phyloP scores from a whole-genome alignment of 1,284 basidiomycete species.

The Hemileia vastatrix region DNA sequence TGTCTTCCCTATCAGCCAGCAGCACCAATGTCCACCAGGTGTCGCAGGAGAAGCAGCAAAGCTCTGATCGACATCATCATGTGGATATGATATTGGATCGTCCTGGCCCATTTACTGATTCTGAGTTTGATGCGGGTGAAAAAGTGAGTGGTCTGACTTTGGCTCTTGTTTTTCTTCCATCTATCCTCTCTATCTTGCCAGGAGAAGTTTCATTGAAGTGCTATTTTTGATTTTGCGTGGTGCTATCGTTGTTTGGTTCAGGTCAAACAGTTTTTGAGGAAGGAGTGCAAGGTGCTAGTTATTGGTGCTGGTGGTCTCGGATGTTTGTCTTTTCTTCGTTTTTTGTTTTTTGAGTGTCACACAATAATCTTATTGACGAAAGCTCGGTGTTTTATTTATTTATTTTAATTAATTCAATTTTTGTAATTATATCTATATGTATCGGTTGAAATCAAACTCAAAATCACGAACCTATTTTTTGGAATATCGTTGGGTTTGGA shows the following conservation, averaged over 20 bases:
- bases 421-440: too few relatives aligned
- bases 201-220: neutral
- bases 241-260: constrained; percentile 39
- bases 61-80: constrained; percentile 30
- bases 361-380: constrained; percentile 56
- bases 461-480: too few relatives aligned
- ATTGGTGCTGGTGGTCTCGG: constrained; percentile 93
- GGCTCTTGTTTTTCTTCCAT: neutral
- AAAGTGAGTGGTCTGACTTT: constrained; percentile 50
- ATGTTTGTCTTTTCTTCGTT: constrained; percentile 54
- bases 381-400: constrained; percentile 62
- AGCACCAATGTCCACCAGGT: too few relatives aligned
- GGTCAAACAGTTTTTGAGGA: constrained; percentile 78
- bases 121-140: constrained; percentile 60
- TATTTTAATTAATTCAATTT: too few relatives aligned
- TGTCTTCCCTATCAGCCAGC: too few relatives aligned
- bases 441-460: too few relatives aligned
- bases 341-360: neutral
- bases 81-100: constrained; percentile 60
- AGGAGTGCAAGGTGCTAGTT: constrained; percentile 81
- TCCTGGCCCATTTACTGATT: constrained; percentile 69
- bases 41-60: too few relatives aligned
- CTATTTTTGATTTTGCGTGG: neutral
- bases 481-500: too few relatives aligned
- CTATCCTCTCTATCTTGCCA: neutral